phyloP scores from a whole-genome alignment of 352 stramenopile species.

The Globisporangium recalcitrans region DNA sequence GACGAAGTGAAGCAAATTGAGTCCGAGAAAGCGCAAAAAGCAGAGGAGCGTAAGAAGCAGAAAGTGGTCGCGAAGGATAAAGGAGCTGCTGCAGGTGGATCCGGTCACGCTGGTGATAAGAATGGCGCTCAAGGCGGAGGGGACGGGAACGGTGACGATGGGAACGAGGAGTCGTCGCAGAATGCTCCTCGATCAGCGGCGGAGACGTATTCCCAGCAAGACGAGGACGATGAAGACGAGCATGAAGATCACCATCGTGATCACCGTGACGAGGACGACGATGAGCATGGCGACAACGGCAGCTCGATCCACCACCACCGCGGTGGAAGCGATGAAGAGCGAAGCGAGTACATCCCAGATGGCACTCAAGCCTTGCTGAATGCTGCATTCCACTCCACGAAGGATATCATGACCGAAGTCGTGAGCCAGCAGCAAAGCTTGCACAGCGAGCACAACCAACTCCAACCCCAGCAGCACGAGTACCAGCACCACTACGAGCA shows the following conservation, averaged over 20 bases:
- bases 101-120: conserved; percentile 3
- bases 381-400: conserved; percentile 64
- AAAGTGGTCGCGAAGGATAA: conserved; percentile 42
- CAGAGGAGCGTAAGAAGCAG: conserved; percentile 77
- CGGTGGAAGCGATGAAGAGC: conserved; percentile 17
- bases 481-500: conserved; percentile 24
- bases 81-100: neutral
- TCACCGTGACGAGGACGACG: conserved; percentile 11
- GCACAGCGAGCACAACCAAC: conserved; percentile 13
- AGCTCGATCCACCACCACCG: conserved; percentile 15
- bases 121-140: neutral
- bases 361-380: conserved; percentile 64
- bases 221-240: conserved; percentile 13
- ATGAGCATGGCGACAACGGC: conserved; percentile 15
- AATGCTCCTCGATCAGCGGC: neutral
- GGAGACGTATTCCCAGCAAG: neutral
- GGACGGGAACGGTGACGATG: conserved; percentile 6
- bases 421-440: conserved; percentile 38
- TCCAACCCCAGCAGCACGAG: conserved; percentile 30
- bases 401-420: conserved; percentile 71
- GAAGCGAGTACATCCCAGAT: conserved; percentile 37
- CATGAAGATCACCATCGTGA: conserved; percentile 1
- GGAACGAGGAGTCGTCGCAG: neutral
- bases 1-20: conserved; percentile 88
- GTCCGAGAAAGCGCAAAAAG: conserved; percentile 78